Evolutionary conservation across 2,329 filamentous ascomycete genomes (phyloP).

Genomic region (Hypoxylon sp.): DNA sequence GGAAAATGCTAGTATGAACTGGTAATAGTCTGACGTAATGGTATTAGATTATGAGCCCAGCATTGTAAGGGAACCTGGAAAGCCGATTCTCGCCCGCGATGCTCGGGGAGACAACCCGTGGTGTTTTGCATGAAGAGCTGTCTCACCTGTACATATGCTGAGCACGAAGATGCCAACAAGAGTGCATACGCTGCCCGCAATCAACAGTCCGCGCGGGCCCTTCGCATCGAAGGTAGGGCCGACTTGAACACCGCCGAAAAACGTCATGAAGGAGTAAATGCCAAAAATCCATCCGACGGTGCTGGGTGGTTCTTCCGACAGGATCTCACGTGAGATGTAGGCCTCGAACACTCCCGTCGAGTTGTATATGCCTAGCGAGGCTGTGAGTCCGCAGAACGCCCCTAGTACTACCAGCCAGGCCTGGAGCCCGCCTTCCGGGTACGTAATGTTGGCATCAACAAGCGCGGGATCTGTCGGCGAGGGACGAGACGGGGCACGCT

Average conservation of each 20-base stretch:
- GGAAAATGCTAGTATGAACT: slow-evolving; percentile 77
- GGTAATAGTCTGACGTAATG: slow-evolving; percentile 65
- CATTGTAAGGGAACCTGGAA: background rate
- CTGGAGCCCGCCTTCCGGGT: slow-evolving; percentile 64
- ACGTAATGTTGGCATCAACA: background rate
- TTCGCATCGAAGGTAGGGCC: slow-evolving; percentile 77
- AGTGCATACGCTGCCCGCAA: slow-evolving; percentile 67
- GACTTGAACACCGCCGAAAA: slow-evolving; percentile 77
- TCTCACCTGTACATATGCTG: slow-evolving; percentile 11
- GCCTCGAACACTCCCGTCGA: slow-evolving; percentile 74
- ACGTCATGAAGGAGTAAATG: slow-evolving; percentile 76
- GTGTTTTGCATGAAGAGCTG: background rate
- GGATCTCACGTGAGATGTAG: slow-evolving; percentile 73
- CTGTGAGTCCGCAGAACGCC: slow-evolving; percentile 73
- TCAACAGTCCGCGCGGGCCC: slow-evolving; percentile 69
- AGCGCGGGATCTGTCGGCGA: background rate
- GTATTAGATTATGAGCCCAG: background rate
- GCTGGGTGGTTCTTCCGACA: slow-evolving; percentile 67
- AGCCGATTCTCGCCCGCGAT: too few relatives aligned
- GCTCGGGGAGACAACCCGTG: background rate
- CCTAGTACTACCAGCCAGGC: slow-evolving; percentile 80
- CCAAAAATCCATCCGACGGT: slow-evolving; percentile 80
- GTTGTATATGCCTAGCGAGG: slow-evolving; percentile 75
- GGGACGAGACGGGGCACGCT: slow-evolving; percentile 1
- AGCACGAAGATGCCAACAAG: slow-evolving; percentile 66